A percentile compares a stretch with the other conserved stretches of the same genome.
Conservation (phyloP, 306 rosid species). For the Quercus suber region DNA sequence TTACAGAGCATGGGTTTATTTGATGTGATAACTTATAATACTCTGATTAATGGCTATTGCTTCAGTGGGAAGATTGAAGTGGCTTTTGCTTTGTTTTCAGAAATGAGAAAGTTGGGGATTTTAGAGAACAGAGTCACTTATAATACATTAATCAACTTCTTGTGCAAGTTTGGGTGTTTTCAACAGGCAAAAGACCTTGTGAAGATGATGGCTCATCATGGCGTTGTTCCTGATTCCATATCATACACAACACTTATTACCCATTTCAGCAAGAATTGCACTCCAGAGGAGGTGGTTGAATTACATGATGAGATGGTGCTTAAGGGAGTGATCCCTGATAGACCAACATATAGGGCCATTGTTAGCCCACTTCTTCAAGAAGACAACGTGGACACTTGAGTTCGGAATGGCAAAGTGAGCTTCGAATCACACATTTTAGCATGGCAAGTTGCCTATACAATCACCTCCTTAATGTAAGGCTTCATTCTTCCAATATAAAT, state of each 20-base stretch:
- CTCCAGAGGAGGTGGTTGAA: conserved; percentile 44
- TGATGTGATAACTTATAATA: conserved; percentile 46
- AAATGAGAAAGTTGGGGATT: conserved; percentile 42
- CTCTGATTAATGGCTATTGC: conserved; percentile 46
- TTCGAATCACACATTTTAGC: not conserved
- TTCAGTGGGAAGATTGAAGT: conserved; percentile 30
- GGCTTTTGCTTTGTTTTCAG: conserved; percentile 29
- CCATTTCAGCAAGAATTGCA: conserved; percentile 30
- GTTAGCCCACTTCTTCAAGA: conserved; percentile 33
- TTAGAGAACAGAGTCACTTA: conserved; percentile 42
- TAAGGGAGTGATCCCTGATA: conserved; percentile 47
- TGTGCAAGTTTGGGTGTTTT: conserved; percentile 45
- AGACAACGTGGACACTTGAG: conserved; percentile 7
- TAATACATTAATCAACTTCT: conserved; percentile 46
- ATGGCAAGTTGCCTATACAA: not conserved
- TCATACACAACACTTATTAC: conserved; percentile 49
- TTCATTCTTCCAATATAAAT: not conserved
- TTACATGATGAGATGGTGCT: conserved; percentile 56
- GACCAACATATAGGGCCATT: conserved; percentile 29
- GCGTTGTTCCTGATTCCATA: conserved; percentile 45
- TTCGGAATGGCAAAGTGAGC: not conserved
- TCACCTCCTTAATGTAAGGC: not conserved
- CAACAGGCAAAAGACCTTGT: conserved; percentile 44
- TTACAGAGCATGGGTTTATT: conserved; percentile 21
- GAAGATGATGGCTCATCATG: conserved; percentile 39